phyloP scores from a whole-genome alignment of 2,329 filamentous ascomycete genomes.

The Plectosphaerella sp. region DNA sequence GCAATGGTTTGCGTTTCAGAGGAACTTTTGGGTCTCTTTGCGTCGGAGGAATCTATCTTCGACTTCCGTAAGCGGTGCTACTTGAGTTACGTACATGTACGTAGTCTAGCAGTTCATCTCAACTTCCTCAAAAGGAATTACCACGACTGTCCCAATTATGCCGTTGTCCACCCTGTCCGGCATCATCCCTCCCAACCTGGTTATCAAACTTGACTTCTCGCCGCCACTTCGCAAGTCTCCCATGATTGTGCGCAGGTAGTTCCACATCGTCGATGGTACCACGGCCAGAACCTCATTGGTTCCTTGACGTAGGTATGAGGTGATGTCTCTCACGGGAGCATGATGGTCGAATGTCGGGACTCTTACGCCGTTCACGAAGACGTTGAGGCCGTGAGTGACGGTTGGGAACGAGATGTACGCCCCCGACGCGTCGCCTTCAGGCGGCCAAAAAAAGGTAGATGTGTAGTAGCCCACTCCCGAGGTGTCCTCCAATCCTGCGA shows the following conservation, averaged over 20 bases:
- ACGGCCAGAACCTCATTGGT: conserved; percentile 2
- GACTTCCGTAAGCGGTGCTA: too few species aligned
- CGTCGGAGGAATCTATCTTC: too few species aligned
- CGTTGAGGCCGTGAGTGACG: neutral
- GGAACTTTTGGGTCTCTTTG: too few species aligned
- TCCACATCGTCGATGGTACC: conserved; percentile 8
- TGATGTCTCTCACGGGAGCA: neutral
- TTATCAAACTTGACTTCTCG: neutral
- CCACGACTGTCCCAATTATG: neutral
- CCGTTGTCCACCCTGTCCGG: neutral
- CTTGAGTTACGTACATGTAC: too few species aligned
- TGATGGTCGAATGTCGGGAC: neutral
- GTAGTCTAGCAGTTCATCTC: neutral
- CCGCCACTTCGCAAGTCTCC: neutral
- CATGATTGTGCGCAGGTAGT: conserved; percentile 4
- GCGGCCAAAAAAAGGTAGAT: conserved; percentile 4
- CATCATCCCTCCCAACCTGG: neutral
- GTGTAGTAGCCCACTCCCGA: conserved; percentile 8
- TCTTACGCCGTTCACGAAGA: neutral
- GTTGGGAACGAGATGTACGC: conserved; percentile 5
- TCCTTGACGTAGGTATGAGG: conserved; percentile 1
- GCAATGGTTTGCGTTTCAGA: too few species aligned
- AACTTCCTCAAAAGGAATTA: neutral
- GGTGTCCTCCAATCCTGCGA: conserved; percentile 1
- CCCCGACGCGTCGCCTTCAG: neutral